Evolutionary conservation across 1,139 yeast species (phyloP).

Genomic region (Pichia sp.): DNA sequence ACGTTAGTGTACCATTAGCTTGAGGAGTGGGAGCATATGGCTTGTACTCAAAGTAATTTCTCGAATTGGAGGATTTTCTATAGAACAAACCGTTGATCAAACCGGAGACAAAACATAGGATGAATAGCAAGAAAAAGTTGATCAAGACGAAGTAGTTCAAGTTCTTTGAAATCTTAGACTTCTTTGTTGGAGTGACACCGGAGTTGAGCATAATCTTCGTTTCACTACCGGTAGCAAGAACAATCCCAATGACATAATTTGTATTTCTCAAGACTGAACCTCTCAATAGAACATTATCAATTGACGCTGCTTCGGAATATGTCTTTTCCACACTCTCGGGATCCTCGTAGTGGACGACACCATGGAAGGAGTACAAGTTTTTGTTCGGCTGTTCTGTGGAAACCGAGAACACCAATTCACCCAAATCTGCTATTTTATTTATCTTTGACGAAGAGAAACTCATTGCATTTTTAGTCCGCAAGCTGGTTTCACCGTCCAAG

Average conservation of each 20-base stretch:
- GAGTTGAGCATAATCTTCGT: constrained; percentile 56
- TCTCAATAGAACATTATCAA: constrained; percentile 46
- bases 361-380: constrained; percentile 51
- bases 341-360: constrained; percentile 34
- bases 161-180: constrained; percentile 48
- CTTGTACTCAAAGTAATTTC: constrained; percentile 46
- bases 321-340: constrained; percentile 17
- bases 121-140: constrained; percentile 45
- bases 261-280: constrained; percentile 53
- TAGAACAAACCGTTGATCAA: constrained; percentile 50
- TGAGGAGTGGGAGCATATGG: constrained; percentile 50
- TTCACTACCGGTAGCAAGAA: constrained; percentile 50
- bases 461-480: constrained; percentile 50
- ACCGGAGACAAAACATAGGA: constrained; percentile 51
- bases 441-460: constrained; percentile 38
- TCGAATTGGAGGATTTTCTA: constrained; percentile 34
- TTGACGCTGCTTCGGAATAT: constrained; percentile 42
- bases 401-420: constrained; percentile 38
- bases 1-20: constrained; percentile 47
- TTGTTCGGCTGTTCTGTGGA: constrained; percentile 57
- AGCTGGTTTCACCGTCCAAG: constrained; percentile 58
- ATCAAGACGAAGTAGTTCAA: constrained; percentile 47
- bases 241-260: constrained; percentile 52
- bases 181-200: constrained; percentile 55
- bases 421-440: constrained; percentile 44